Base-by-base conservation (phyloP, 495 filamentous ascomycete species). In the Neurospora hispaniola region DNA sequence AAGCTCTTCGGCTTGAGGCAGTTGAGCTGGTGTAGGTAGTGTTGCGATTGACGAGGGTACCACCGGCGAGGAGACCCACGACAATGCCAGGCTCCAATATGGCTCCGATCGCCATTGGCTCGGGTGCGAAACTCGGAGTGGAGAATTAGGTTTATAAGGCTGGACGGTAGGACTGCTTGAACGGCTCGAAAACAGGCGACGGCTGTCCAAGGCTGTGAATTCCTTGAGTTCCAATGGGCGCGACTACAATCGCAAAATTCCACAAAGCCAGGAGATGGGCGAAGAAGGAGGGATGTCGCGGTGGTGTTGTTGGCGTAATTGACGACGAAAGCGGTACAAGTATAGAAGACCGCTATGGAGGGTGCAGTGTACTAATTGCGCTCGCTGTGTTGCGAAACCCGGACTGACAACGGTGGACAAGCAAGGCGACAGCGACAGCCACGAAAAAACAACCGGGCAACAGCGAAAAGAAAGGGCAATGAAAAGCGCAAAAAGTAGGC, bases 31-130 rank as follows among this genome's bases (percentile, higher is more conserved):
- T 31, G 54, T 66, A 66, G 54, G 54, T 18, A 2, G 54, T 66
- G 74, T 82, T 79, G 46, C 80, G 78, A 75, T 82, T 82, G 76
- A 82, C 71, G 42, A 79, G 74, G 8, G 79, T 79, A 27, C 80
- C 80, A 12, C 77, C 75, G 35, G 76, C 71, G 42, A 82, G 74
- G 42, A 82, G 42, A 66, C 75, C 76, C 48, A 81, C 80, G 18
- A 82, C 78, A 20, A 82, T 70, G 42, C 76, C 73, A 14, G 80
- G 80, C 66, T 82, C 80, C 18, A 81, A 31, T 12, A 82, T 71
- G 40, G 79, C 80, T n/a, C 79, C 80, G 69, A 82, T 62, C 20
- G 77, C 74, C 80, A 82, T 82, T 10, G 27, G 23, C 14, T 62
- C 27, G 12, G 46, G 48, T 11, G 48, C 23, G 48, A 5, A 20